A percentile compares a stretch with the other conserved stretches of the same genome.
Evolutionary conservation across 805 yeast species (phyloP).

Genomic region (Wickerhamomyces alni): DNA sequence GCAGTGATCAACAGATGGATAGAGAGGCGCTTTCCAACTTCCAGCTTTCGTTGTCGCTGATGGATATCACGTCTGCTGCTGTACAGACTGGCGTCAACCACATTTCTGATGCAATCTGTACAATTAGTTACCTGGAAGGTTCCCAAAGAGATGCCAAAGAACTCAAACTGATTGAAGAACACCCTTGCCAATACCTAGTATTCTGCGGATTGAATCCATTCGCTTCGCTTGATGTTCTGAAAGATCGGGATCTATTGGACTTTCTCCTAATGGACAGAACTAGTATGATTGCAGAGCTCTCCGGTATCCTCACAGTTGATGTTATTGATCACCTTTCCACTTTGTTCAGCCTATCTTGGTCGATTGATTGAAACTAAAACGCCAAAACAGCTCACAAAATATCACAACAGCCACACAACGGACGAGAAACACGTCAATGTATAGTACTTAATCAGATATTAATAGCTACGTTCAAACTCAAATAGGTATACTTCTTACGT

Average conservation of each 20-base stretch:
- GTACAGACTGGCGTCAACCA: not conserved
- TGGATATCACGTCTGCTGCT: conserved; percentile 6
- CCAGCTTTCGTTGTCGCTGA: conserved; percentile 11
- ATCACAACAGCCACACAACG: too few relatives aligned
- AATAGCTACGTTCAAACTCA: too few relatives aligned
- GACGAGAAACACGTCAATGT: too few relatives aligned
- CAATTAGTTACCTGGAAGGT: not conserved
- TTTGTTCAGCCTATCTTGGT: conserved; percentile 9
- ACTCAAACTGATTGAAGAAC: not conserved
- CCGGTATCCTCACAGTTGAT: conserved; percentile 1
- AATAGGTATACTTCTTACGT: not conserved
- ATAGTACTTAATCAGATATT: too few relatives aligned
- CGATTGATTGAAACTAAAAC: not conserved
- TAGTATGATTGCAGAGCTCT: conserved; percentile 1
- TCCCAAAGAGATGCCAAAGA: not conserved
- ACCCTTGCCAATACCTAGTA: conserved; percentile 5
- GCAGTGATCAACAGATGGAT: not conserved
- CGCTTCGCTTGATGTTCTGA: conserved; percentile 5
- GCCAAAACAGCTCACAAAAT: too few relatives aligned
- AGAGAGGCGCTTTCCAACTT: conserved; percentile 8
- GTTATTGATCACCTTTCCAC: not conserved
- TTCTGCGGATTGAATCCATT: conserved; percentile 16
- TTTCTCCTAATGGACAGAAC: conserved; percentile 4
- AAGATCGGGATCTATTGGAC: conserved; percentile 2
- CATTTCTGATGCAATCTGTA: conserved; percentile 6